These are phyloP conservation scores for Ceratobasidium sp. DNA, from an alignment of 1,284 basidiomycete species.

Conservation along the genomic window DNA sequence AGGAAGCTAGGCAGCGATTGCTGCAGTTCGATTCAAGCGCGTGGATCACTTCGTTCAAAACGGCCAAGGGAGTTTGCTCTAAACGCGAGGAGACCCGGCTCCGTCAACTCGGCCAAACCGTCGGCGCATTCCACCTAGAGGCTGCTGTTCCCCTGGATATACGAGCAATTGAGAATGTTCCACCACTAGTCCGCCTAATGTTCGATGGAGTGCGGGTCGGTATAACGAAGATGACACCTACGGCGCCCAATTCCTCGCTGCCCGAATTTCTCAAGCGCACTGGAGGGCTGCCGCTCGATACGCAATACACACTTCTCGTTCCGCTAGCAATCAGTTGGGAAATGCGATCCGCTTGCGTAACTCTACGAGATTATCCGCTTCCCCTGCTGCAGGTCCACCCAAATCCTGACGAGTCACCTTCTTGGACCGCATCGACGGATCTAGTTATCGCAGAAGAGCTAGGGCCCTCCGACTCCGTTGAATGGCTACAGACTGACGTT, in stretches of 20 bases:
- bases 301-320: slow-evolving; percentile 83
- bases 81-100: slow-evolving; percentile 34
- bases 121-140: slow-evolving; percentile 38
- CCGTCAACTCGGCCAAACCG: slow-evolving; percentile 54
- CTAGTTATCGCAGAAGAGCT: slow-evolving; percentile 93
- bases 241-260: slow-evolving; percentile 73
- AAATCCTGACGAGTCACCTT: slow-evolving; percentile 59
- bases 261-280: slow-evolving; percentile 42
- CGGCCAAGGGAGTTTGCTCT: slow-evolving; percentile 18
- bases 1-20: slow-evolving; percentile 82
- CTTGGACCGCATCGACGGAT: slow-evolving; percentile 81
- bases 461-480: slow-evolving; percentile 76
- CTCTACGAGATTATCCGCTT: slow-evolving; percentile 86
- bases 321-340: slow-evolving; percentile 86
- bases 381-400: slow-evolving; percentile 74
- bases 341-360: slow-evolving; percentile 72
- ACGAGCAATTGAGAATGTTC: slow-evolving; percentile 61
- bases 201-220: slow-evolving; percentile 70
- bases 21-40: slow-evolving; percentile 81
- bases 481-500: slow-evolving; percentile 79
- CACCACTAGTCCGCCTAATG: slow-evolving; percentile 82
- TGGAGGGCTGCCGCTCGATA: slow-evolving; percentile 75
- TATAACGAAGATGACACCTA: slow-evolving; percentile 69
- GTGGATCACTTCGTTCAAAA: slow-evolving; percentile 67
- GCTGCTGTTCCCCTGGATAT: slow-evolving; percentile 62